A percentile compares a stretch with the other conserved stretches of the same genome.
Evolutionary conservation across 129 eudicot species (phyloP).

Genomic region (Pseudognaphalium luteoalbum): DNA sequence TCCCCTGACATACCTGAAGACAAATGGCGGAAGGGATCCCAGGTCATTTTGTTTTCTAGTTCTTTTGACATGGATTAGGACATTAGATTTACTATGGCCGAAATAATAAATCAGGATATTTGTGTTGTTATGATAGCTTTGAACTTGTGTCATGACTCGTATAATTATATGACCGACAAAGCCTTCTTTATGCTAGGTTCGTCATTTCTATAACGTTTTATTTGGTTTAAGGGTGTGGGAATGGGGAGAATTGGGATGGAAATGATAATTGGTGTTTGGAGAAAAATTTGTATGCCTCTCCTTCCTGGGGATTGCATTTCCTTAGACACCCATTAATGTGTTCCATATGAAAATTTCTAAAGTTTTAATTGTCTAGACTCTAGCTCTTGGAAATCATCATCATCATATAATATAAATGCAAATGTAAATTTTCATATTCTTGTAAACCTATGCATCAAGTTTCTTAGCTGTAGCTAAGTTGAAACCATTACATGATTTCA

Average conservation of each 20-base stretch:
- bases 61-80: not conserved
- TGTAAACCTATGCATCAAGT: not conserved
- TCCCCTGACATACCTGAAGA: constrained; percentile 48
- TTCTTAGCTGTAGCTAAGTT: constrained; percentile 4
- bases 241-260: not conserved
- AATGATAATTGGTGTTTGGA: not conserved
- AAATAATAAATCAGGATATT: constrained; percentile 15
- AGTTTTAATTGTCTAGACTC: not conserved
- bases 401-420: not conserved
- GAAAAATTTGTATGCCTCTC: not conserved
- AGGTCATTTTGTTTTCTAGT: constrained; percentile 31
- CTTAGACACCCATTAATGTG: too few relatives aligned
- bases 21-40: constrained; percentile 60
- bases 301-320: too few relatives aligned
- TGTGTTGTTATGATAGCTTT: not conserved
- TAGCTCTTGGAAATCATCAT: not conserved
- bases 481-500: constrained; percentile 31
- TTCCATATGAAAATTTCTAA: not conserved
- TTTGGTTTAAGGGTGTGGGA: not conserved
- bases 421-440: not conserved
- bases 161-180: constrained; percentile 4
- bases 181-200: not conserved
- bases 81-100: not conserved
- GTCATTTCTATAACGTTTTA: too few relatives aligned
- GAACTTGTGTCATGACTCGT: not conserved